Base-by-base conservation (phyloP, 345 rosid genomes). In the Corchorus capsularis region DNA sequence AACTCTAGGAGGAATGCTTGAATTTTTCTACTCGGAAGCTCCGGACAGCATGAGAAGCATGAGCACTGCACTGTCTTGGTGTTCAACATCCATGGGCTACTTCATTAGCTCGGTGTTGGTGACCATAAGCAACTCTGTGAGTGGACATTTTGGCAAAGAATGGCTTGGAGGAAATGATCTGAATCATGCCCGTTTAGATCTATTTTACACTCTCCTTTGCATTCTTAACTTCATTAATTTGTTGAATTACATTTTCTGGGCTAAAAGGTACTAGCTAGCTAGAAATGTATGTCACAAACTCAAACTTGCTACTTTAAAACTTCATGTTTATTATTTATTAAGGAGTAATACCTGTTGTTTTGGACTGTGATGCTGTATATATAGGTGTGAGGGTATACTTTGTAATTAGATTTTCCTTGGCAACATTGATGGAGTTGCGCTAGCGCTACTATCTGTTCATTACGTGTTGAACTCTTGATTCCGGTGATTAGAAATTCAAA, bases 1-100 rank as follows among this genome's bases (percentile, higher is more conserved):
- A 14, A 85, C 95, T 2, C 80, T 89, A 1, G 88, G 84, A 2
- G 95, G 95, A 57, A 86, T 89, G 91, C 85, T 91, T 0, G 92
- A 86, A 83, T 91, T 91, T 55, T 91, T 91, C 81, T 87, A 86
- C 80, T 85, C 82, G 1, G 88, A 84, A 72, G 84, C 93, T 6
- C 92, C 88, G 0, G 71, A 74, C 14, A 83, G 79, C 53, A 85
- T 91, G 89, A 84, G 85, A 78, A 85, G 89, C 63, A 81, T 78
- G 22, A 69, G 83, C 63, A 91, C 89, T 0, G 84, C 93, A 19
- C 76, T 91, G 69, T 83, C 89, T 2, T 85, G 95, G 92, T 76
- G 86, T 80, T 89, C 93, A 8, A 86, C 82, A 0, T 77, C 92
- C 1, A 74, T 88, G 83, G 89, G 92, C 4, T 88, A 61, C 80